These are phyloP conservation scores for Flaveria sonorensis DNA, from an alignment of 129 eudicot species.

Conservation along the genomic window DNA sequence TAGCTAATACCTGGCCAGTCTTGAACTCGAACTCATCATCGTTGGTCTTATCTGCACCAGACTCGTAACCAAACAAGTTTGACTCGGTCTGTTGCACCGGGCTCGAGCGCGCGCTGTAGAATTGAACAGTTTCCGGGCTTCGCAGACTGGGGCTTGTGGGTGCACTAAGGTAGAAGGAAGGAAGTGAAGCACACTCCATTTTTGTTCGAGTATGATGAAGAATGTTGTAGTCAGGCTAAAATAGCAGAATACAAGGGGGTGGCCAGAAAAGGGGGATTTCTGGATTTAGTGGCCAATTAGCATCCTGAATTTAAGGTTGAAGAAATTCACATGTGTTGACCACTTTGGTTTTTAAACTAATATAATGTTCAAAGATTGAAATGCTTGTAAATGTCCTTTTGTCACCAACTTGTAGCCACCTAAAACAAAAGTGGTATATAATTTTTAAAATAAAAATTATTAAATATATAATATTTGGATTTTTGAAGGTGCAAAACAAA, in stretches of 20 bases:
- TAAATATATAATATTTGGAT: neutral
- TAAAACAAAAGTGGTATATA: conserved; percentile 38
- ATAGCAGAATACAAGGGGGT: conserved; percentile 13
- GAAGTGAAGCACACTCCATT: conserved; percentile 46
- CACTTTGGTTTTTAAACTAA: conserved; percentile 43
- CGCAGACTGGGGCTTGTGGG: conserved; percentile 48
- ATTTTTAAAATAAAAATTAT: neutral
- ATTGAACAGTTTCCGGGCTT: conserved; percentile 34
- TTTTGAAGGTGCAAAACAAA: neutral
- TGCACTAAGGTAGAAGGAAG: conserved; percentile 58
- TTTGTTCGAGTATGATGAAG: conserved; percentile 13
- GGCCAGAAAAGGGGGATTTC: conserved; percentile 29
- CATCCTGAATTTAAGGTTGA: conserved; percentile 62
- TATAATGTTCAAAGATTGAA: conserved; percentile 48
- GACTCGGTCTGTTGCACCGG: conserved; percentile 32
- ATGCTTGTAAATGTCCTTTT: conserved; percentile 54
- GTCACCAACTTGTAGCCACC: conserved; percentile 26
- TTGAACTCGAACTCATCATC: conserved; percentile 45
- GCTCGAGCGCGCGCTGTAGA: conserved; percentile 56
- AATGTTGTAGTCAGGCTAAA: conserved; percentile 4
- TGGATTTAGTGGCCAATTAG: conserved; percentile 38
- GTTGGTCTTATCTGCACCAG: neutral
- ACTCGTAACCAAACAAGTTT: conserved; percentile 20
- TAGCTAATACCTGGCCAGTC: conserved; percentile 37
- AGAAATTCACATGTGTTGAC: conserved; percentile 46